These are phyloP conservation scores for Tubosaeta sp. DNA, from an alignment of 768 basidiomycete genomes.

Conservation along the genomic window DNA sequence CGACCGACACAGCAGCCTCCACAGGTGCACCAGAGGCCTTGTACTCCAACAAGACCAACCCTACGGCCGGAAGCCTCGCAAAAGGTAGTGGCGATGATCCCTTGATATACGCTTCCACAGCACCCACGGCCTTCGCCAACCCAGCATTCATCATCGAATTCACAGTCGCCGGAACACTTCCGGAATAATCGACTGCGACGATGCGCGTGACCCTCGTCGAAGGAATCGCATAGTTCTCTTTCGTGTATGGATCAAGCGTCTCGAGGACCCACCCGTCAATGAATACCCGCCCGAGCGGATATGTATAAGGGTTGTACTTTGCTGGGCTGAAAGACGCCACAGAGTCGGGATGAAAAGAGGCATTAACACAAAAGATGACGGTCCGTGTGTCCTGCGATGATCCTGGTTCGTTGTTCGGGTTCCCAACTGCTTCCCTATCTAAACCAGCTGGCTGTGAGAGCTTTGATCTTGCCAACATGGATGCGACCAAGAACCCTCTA, in stretches of 20 bases:
- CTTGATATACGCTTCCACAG: constrained; percentile 73
- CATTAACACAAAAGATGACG: constrained; percentile 77
- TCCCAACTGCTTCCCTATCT: constrained; percentile 35
- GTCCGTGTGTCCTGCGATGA: constrained; percentile 43
- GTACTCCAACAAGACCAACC: constrained; percentile 54
- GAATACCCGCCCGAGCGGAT: constrained; percentile 78
- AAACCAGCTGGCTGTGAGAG: constrained; percentile 34
- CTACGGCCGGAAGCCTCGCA: constrained; percentile 63
- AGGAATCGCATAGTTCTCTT: constrained; percentile 91
- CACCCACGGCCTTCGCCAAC: constrained; percentile 66
- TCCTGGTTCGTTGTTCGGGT: constrained; percentile 23
- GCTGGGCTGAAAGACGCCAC: constrained; percentile 47
- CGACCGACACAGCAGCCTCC: constrained; percentile 29
- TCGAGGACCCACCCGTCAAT: constrained; percentile 96
- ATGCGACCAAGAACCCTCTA: constrained; percentile 79
- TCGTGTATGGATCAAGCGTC: constrained; percentile 92
- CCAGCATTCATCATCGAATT: constrained; percentile 83
- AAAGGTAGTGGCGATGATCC: constrained; percentile 60
- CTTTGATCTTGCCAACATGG: constrained; percentile 61
- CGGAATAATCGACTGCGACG: constrained; percentile 82
- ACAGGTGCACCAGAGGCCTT: constrained; percentile 32
- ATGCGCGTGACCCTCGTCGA: constrained; percentile 85
- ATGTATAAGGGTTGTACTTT: constrained; percentile 72
- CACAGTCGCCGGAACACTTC: constrained; percentile 77
- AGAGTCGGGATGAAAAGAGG: constrained; percentile 74